A percentile compares a stretch with the other conserved stretches of the same genome.
These are phyloP conservation scores for Ceratobasidium sp. DNA, from an alignment of 1,284 basidiomycete genomes.

Conservation along the genomic window DNA sequence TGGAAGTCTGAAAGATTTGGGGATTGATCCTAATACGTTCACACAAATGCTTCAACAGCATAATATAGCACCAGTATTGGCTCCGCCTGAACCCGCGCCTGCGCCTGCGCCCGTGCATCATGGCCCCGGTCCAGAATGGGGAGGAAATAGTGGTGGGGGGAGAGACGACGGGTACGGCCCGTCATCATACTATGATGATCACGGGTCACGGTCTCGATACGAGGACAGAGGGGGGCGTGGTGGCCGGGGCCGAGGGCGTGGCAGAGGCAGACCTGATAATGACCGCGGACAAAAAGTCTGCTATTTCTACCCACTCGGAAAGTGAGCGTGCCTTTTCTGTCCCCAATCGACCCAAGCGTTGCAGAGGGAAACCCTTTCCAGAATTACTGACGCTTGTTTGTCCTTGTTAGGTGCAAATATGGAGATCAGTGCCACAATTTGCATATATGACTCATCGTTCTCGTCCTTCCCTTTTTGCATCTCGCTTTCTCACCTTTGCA, in stretches of 20 bases:
- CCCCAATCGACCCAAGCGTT: constrained; percentile 47
- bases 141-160: constrained; percentile 52
- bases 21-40: constrained; percentile 55
- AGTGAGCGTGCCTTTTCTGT: constrained; percentile 66
- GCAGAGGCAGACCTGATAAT: constrained; percentile 61
- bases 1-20: constrained; percentile 44
- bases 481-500: constrained; percentile 13
- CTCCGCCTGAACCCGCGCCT: constrained; percentile 46
- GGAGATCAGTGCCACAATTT: constrained; percentile 72
- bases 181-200: constrained; percentile 25
- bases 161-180: constrained; percentile 25
- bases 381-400: constrained; percentile 58
- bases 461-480: constrained; percentile 9
- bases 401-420: constrained; percentile 74
- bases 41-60: constrained; percentile 53
- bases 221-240: constrained; percentile 54
- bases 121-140: constrained; percentile 60
- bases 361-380: constrained; percentile 61
- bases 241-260: constrained; percentile 65
- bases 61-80: constrained; percentile 59
- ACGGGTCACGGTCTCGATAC: constrained; percentile 16
- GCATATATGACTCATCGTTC: constrained; percentile 33
- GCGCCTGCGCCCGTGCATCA: constrained; percentile 49
- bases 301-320: constrained; percentile 87
- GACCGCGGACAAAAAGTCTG: constrained; percentile 83